phyloP scores from a whole-genome alignment of 176 grass and related monocot genomes.

The Oryza australiensis region DNA sequence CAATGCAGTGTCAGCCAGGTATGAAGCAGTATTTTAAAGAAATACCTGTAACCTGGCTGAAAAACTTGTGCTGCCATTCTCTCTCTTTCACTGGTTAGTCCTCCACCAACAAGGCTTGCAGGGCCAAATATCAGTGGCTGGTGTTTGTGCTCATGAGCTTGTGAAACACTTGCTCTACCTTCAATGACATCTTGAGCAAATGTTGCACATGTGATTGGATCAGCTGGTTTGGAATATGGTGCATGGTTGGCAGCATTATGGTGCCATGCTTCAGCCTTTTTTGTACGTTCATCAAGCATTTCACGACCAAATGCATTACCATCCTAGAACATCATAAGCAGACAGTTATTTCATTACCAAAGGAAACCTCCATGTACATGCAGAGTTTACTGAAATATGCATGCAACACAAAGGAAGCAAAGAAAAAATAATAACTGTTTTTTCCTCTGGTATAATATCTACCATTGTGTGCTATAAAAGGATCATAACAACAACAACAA shows the following conservation, averaged over 20 bases:
- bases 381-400: background rate
- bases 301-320: slow-evolving; percentile 81
- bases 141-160: slow-evolving; percentile 89
- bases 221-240: slow-evolving; percentile 71
- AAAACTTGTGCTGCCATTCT: slow-evolving; percentile 79
- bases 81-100: slow-evolving; percentile 76
- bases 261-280: slow-evolving; percentile 85
- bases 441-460: background rate
- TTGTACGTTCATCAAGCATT: slow-evolving; percentile 69
- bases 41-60: slow-evolving; percentile 89
- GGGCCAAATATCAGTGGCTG: slow-evolving; percentile 97
- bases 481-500: background rate
- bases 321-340: slow-evolving; percentile 42
- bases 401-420: background rate
- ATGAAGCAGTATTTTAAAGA: background rate
- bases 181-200: slow-evolving; percentile 98
- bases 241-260: slow-evolving; percentile 60
- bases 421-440: background rate
- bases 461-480: background rate
- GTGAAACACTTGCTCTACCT: slow-evolving; percentile 81
- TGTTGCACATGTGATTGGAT: slow-evolving; percentile 92
- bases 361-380: background rate
- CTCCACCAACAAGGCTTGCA: slow-evolving; percentile 69
- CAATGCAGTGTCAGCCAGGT: background rate
- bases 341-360: background rate